Evolutionary conservation across 169 alveolate species (phyloP), one percentile per base, ranked within the genome.

Genomic region (Amoebophrya sp.): DNA sequence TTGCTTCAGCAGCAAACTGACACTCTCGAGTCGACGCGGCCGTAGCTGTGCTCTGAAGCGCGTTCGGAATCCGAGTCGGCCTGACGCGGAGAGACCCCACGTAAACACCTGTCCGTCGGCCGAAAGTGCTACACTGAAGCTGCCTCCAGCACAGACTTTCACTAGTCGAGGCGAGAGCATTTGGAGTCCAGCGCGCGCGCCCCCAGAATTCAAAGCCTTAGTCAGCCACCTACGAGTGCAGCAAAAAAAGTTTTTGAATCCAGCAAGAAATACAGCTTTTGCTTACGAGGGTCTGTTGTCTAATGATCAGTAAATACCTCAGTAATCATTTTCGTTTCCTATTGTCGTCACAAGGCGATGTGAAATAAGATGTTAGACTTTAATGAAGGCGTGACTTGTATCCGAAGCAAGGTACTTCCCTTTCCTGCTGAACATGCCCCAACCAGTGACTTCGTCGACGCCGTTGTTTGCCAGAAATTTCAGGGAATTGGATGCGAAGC

Each of bases 21-120:
- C 83, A 29, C 38, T 0, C 83, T 65, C 83, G 39, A 65, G 83
- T 36, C 83, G 2, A 29, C 83, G 83, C 83, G 83, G 83, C 83
- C 26, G 2, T 36, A 65, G 26, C 83, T 65, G 83, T 36, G 83
- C 83, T 29, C 83, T 29, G n/a, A 65, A 65, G 39, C 83, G 2
- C 33, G 83, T 65, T 29, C 83, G 83, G 83, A 65, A 65, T 10
- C 83, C 83, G 33, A 65, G 26, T 26, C 83, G 2, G 2, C 83
- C 83, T 10, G 39, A 29, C 33, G 83, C 83, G 83, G 83, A 65
- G 2, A 65, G 26, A 6, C 83, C 83, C 83, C 83, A 65, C 33
- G 83, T 65, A 36, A 65, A 65, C 83, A 65, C 83, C 83, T 65
- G 83, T 36, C 83, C 83, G 83, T 65, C 83, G 83, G 18, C 18